These are phyloP conservation scores for Rhizophagus clarus DNA, from an alignment of 192 early-diverging fungal species.

Conservation along the genomic window DNA sequence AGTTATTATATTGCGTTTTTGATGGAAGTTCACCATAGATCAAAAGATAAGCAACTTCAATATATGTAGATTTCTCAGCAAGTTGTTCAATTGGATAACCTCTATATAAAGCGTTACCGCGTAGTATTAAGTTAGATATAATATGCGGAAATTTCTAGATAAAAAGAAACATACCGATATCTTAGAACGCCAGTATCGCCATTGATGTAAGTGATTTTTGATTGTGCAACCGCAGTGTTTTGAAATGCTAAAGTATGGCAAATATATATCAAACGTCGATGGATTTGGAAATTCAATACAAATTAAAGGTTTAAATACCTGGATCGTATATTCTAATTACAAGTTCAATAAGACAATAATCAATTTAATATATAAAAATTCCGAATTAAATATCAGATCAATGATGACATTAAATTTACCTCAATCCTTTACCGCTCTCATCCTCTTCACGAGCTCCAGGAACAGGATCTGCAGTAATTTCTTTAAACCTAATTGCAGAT, in stretches of 20 bases:
- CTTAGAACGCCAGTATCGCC: slow-evolving; percentile 66
- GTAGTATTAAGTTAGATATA: not conserved
- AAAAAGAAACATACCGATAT: slow-evolving; percentile 40
- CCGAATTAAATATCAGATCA: not conserved
- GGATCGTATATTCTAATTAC: slow-evolving; percentile 35
- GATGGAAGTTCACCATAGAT: slow-evolving; percentile 65
- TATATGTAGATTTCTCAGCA: slow-evolving; percentile 61
- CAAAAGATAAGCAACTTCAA: slow-evolving; percentile 70
- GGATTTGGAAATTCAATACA: not conserved
- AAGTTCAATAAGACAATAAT: not conserved
- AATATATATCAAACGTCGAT: not conserved
- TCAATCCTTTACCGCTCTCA: slow-evolving; percentile 32
- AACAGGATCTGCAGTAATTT: slow-evolving; percentile 13
- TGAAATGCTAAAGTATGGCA: slow-evolving; percentile 44
- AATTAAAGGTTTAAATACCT: slow-evolving; percentile 19
- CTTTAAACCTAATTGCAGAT: slow-evolving; percentile 42
- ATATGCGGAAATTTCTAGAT: not conserved
- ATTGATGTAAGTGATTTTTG: slow-evolving; percentile 67
- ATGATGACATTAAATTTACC: not conserved
- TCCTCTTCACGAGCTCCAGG: slow-evolving; percentile 32
- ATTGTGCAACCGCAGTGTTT: slow-evolving; percentile 66
- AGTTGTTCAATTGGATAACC: slow-evolving; percentile 71
- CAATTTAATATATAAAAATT: not conserved
- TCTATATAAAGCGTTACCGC: slow-evolving; percentile 13
- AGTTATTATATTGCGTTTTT: slow-evolving; percentile 46